Conservation (phyloP, 2,329 filamentous ascomycete genomes). For the Trichoderma cornu-damae region DNA sequence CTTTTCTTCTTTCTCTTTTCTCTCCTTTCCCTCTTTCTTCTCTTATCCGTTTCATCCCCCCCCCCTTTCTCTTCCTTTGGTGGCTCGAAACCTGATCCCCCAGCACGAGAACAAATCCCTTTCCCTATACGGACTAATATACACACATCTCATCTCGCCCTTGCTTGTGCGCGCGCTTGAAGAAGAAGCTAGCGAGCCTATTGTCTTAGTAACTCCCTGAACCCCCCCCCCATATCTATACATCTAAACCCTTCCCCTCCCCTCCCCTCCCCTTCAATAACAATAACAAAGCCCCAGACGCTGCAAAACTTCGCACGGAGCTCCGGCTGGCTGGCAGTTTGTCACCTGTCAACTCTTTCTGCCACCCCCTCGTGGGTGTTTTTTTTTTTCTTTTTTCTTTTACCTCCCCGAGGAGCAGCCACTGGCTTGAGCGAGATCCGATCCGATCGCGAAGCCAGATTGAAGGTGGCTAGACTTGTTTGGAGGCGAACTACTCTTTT, state of each 20-base stretch:
- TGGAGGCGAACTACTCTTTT: not conserved
- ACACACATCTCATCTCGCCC: not conserved
- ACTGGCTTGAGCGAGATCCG: not conserved
- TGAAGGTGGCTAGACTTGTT: not conserved
- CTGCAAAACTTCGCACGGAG: not conserved
- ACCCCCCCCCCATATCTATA: not conserved
- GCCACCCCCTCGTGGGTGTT: not conserved
- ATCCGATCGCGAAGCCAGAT: constrained; percentile 3
- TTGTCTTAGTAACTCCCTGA: not conserved
- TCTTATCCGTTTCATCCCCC: not conserved
- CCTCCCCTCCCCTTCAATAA: too few relatives aligned
- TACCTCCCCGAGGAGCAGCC: not conserved
- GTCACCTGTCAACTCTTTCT: not conserved
- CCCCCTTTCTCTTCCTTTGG: not conserved
- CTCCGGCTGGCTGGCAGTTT: not conserved
- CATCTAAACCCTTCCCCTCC: too few relatives aligned
- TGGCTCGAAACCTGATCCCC: not conserved
- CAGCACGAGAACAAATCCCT: not conserved
- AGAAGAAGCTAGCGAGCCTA: not conserved
- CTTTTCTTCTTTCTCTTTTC: not conserved
- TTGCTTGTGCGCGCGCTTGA: not conserved
- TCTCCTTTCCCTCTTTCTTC: not conserved
- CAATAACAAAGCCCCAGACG: too few relatives aligned
- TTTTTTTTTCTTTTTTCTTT: not conserved
- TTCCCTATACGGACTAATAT: too few relatives aligned